Conservation (phyloP, 495 filamentous ascomycete species). For the Aspergillus coremiiformis region DNA sequence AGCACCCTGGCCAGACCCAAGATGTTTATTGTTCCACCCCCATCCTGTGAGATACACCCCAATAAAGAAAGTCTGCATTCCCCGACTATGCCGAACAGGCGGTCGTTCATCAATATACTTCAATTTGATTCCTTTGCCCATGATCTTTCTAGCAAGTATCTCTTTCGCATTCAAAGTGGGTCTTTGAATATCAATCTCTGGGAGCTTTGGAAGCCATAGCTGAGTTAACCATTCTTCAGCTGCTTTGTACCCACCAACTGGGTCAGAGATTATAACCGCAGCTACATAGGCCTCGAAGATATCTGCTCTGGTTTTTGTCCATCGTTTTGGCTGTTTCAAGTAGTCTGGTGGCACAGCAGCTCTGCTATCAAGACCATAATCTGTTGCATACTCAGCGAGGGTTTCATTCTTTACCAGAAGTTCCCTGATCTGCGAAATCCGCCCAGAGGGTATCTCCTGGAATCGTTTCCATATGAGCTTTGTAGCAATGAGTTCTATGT, state of each 20-base stretch:
- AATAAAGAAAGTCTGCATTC: constrained; percentile 57
- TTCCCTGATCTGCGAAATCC: constrained; percentile 60
- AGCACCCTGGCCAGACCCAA: constrained; percentile 61
- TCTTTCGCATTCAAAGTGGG: constrained; percentile 41
- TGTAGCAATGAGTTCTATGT: constrained; percentile 61
- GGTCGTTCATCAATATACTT: constrained; percentile 54
- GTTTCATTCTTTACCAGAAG: constrained; percentile 70
- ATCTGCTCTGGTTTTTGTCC: constrained; percentile 68
- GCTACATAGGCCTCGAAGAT: constrained; percentile 87
- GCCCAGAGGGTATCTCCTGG: constrained; percentile 48
- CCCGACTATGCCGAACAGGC: constrained; percentile 47
- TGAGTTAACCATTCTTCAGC: constrained; percentile 60
- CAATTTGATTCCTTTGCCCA: constrained; percentile 53
- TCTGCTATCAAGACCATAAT: constrained; percentile 60
- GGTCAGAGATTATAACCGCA: constrained; percentile 60
- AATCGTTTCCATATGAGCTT: constrained; percentile 59
- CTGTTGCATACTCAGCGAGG: constrained; percentile 53
- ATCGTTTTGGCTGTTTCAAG: constrained; percentile 37
- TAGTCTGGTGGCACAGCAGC: constrained; percentile 44
- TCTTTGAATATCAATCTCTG: constrained; percentile 32
- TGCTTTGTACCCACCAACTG: constrained; percentile 48
- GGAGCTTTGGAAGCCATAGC: constrained; percentile 54
- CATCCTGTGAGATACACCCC: constrained; percentile 66
- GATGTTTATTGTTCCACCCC: constrained; percentile 54
- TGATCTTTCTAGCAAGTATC: constrained; percentile 48